These are phyloP conservation scores for Phaeophleospora eucalypticola DNA, from an alignment of 2,329 filamentous ascomycete species.

Conservation along the genomic window DNA sequence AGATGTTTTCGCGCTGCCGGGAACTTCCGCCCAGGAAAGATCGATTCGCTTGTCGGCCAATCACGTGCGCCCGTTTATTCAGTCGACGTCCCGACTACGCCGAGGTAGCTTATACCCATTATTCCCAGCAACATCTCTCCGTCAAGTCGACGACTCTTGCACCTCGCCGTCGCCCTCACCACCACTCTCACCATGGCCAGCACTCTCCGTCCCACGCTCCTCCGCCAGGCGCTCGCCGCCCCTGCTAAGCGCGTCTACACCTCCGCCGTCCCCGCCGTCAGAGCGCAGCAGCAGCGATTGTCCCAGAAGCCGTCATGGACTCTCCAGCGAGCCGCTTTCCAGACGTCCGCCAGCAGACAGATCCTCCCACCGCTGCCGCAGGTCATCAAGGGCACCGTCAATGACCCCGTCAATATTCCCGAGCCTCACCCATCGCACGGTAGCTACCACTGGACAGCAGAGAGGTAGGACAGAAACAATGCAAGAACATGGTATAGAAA, in stretches of 20 bases:
- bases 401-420: slow-evolving; percentile 78
- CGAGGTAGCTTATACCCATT: slow-evolving; percentile 1
- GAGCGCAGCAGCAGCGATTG: slow-evolving; percentile 26
- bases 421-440: slow-evolving; percentile 72
- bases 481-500: neutral
- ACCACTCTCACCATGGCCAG: slow-evolving; percentile 47
- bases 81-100: neutral
- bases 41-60: neutral
- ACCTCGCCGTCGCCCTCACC: slow-evolving; percentile 3
- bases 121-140: slow-evolving; percentile 7
- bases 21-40: neutral
- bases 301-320: slow-evolving; percentile 38
- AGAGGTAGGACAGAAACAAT: slow-evolving; percentile 52
- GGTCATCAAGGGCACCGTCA: slow-evolving; percentile 55
- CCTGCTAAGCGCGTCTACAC: slow-evolving; percentile 38
- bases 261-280: slow-evolving; percentile 34
- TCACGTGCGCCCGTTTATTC: neutral
- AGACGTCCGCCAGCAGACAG: slow-evolving; percentile 70
- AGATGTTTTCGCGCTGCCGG: neutral
- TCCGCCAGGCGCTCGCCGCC: slow-evolving; percentile 45
- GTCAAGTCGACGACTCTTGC: too few species aligned
- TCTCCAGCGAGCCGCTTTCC: slow-evolving; percentile 68
- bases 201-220: slow-evolving; percentile 47
- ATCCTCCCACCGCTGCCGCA: slow-evolving; percentile 79
- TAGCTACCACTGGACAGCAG: slow-evolving; percentile 98